These are phyloP conservation scores for Pugionium dolabratum DNA, from an alignment of 345 rosid species.

Conservation along the genomic window DNA sequence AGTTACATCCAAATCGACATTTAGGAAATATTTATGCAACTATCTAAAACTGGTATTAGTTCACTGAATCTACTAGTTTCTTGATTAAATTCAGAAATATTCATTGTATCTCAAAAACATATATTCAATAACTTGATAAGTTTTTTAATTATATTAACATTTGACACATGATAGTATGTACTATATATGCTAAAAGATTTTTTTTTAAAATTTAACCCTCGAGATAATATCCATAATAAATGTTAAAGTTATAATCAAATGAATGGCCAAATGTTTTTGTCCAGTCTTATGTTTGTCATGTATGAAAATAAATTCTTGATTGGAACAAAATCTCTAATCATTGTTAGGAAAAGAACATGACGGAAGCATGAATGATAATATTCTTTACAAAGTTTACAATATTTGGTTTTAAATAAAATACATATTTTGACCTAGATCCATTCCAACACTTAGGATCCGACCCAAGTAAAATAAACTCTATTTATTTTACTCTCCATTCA, in stretches of 20 bases:
- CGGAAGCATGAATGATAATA: not conserved
- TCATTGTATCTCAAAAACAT: conserved; percentile 16
- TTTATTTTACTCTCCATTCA: too few species aligned
- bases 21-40: not conserved
- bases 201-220: too few species aligned
- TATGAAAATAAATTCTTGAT: conserved; percentile 3
- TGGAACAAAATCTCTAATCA: conserved; percentile 17
- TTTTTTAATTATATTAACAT: conserved; percentile 9
- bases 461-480: not conserved
- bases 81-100: not conserved
- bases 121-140: not conserved
- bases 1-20: conserved; percentile 22
- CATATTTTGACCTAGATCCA: not conserved
- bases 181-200: not conserved
- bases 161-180: not conserved
- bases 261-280: not conserved
- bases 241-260: conserved; percentile 1
- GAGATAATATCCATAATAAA: not conserved
- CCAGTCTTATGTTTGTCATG: conserved; percentile 18
- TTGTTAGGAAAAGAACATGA: conserved; percentile 16
- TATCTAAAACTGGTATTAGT: not conserved
- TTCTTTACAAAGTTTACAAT: not conserved
- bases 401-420: not conserved
- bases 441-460: not conserved
- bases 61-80: conserved; percentile 16